phyloP scores from a whole-genome alignment of 2,329 filamentous ascomycete species.

The Colletotrichum salicis region DNA sequence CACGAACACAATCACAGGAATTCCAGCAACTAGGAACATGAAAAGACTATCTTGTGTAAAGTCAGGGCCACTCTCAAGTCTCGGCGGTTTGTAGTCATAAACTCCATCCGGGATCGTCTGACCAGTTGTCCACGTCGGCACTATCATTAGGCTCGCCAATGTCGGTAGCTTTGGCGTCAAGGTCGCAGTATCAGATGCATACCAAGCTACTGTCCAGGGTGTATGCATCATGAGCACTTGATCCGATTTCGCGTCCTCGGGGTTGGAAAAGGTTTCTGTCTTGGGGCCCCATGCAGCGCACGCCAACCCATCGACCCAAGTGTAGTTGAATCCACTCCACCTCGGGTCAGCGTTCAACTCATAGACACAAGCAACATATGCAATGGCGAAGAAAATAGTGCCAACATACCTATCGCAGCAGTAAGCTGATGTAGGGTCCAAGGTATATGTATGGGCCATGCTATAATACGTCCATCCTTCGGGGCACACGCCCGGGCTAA shows the following conservation, averaged over 20 bases:
- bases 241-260: neutral
- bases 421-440: constrained; percentile 13
- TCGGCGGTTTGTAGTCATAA: neutral
- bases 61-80: neutral
- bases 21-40: constrained; percentile 18
- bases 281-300: neutral
- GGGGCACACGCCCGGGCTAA: constrained; percentile 28
- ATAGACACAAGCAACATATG: neutral
- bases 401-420: constrained; percentile 20
- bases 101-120: constrained; percentile 19
- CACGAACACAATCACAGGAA: constrained; percentile 13
- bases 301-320: neutral
- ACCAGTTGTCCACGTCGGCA: constrained; percentile 21
- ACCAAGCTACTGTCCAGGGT: constrained; percentile 21
- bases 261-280: neutral
- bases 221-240: neutral
- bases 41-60: neutral
- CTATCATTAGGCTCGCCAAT: constrained; percentile 16
- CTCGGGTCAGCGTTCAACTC: neutral
- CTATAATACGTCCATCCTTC: constrained; percentile 17
- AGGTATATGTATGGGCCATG: neutral
- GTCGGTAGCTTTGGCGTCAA: constrained; percentile 24
- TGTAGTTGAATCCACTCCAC: neutral
- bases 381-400: neutral
- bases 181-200: constrained; percentile 16